These are phyloP conservation scores for Termitomyces sp. DNA, from an alignment of 768 basidiomycete genomes.

Conservation along the genomic window DNA sequence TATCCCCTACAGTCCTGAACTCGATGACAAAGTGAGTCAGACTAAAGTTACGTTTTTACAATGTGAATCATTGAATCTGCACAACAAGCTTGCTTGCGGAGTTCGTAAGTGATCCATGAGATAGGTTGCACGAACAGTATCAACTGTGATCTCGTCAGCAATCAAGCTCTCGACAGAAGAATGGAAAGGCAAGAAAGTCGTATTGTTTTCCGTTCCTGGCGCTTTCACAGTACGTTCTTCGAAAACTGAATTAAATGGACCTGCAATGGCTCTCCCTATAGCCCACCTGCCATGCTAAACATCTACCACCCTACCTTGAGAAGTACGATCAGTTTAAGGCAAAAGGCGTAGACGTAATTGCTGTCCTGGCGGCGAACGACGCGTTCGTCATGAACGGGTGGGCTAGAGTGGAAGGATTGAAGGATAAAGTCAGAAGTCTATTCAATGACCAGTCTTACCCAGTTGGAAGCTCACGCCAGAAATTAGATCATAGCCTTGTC, in stretches of 20 bases:
- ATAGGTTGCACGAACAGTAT: not conserved
- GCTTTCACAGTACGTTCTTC: constrained; percentile 65
- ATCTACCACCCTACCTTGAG: constrained; percentile 61
- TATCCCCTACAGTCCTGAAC: constrained; percentile 56
- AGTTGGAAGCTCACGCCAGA: not conserved
- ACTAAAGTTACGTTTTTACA: not conserved
- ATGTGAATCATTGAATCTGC: not conserved
- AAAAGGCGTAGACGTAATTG: constrained; percentile 71
- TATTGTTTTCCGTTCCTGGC: constrained; percentile 73
- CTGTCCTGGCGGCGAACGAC: constrained; percentile 77
- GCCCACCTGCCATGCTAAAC: constrained; percentile 62
- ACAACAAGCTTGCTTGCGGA: constrained; percentile 52
- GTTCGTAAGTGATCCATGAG: constrained; percentile 40
- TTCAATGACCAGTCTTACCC: not conserved
- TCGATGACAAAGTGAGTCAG: constrained; percentile 51
- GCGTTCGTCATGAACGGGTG: constrained; percentile 69
- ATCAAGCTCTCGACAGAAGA: constrained; percentile 47
- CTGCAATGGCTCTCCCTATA: constrained; percentile 22
- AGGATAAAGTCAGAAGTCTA: constrained; percentile 53
- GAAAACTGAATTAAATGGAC: not conserved
- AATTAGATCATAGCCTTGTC: constrained; percentile 54
- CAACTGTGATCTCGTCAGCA: constrained; percentile 30
- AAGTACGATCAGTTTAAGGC: constrained; percentile 71
- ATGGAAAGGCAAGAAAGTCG: constrained; percentile 82
- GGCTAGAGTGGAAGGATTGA: constrained; percentile 50